These are phyloP conservation scores for Monosporozyma solicola DNA, from an alignment of 805 yeast species.

Conservation along the genomic window DNA sequence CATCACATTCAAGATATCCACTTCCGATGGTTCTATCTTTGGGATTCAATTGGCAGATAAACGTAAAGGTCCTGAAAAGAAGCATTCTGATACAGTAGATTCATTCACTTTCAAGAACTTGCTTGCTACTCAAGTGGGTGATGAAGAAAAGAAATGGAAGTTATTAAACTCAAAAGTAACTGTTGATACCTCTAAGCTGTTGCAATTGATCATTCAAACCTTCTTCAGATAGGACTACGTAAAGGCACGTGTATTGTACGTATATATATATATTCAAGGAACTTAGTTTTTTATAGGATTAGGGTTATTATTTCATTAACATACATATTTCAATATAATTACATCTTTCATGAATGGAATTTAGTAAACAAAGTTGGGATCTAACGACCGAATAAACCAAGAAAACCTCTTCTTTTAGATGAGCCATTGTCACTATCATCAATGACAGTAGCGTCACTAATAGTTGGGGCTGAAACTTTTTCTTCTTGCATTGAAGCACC, in stretches of 20 bases:
- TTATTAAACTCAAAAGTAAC: conserved; percentile 60
- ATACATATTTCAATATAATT: not conserved
- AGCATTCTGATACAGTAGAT: conserved; percentile 28
- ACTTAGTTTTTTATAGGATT: not conserved
- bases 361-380: not conserved
- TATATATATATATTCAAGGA: not conserved
- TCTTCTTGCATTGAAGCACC: conserved; percentile 3
- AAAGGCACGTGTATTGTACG: not conserved
- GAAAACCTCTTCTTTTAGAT: conserved; percentile 50
- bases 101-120: conserved; percentile 62
- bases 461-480: conserved; percentile 9
- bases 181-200: conserved; percentile 59
- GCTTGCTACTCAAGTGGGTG: conserved; percentile 65
- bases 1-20: conserved; percentile 64
- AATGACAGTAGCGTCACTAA: not conserved
- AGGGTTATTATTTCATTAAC: not conserved
- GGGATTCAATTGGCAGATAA: conserved; percentile 47
- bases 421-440: not conserved
- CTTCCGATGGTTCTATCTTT: conserved; percentile 61
- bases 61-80: conserved; percentile 22
- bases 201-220: conserved; percentile 62
- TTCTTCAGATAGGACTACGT: conserved; percentile 32
- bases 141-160: conserved; percentile 40
- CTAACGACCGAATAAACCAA: conserved; percentile 61
- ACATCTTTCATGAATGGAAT: not conserved